Percentiles rank a stretch among this genome's conserved stretches.
These are phyloP conservation scores for Nitzschia sp. DNA, from an alignment of 108 stramenopile species.

Conservation along the genomic window DNA sequence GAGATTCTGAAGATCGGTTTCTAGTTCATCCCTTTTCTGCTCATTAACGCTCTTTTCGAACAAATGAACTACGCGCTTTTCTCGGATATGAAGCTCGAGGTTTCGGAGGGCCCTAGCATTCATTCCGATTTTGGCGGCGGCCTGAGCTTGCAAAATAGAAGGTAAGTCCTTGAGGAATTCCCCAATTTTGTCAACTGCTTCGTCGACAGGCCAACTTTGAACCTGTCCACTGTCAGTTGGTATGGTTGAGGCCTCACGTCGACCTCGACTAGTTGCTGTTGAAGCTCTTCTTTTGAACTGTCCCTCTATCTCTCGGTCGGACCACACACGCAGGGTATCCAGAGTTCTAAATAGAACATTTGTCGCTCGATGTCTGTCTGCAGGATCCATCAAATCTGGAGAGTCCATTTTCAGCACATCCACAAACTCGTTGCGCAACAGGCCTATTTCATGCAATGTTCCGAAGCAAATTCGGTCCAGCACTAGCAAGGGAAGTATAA, in stretches of 20 bases:
- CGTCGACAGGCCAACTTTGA: conserved; percentile 57
- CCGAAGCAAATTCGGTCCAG: conserved; percentile 83
- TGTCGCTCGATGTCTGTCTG: conserved; percentile 63
- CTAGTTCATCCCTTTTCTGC: not conserved
- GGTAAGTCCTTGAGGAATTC: conserved; percentile 55
- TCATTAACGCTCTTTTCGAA: conserved; percentile 25
- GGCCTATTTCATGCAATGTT: conserved; percentile 45
- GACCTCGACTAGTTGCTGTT: conserved; percentile 6
- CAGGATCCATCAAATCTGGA: conserved; percentile 21
- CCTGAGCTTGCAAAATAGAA: conserved; percentile 56
- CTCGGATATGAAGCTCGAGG: conserved; percentile 71
- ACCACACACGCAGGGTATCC: conserved; percentile 68
- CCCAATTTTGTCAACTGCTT: conserved; percentile 55
- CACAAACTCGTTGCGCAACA: conserved; percentile 59
- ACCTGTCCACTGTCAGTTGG: not conserved
- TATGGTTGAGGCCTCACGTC: conserved; percentile 9
- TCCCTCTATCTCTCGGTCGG: conserved; percentile 63
- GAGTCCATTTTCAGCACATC: conserved; percentile 46
- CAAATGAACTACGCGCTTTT: conserved; percentile 19
- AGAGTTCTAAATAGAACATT: conserved; percentile 63
- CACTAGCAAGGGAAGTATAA: conserved; percentile 78
- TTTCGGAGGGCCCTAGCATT: conserved; percentile 72
- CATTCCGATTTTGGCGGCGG: conserved; percentile 75
- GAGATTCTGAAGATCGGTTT: not conserved
- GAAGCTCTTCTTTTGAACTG: conserved; percentile 13